A percentile compares a stretch with the other conserved stretches of the same genome.
Conservation (phyloP, 2,329 filamentous ascomycete species). For the Fusarium chaquense region DNA sequence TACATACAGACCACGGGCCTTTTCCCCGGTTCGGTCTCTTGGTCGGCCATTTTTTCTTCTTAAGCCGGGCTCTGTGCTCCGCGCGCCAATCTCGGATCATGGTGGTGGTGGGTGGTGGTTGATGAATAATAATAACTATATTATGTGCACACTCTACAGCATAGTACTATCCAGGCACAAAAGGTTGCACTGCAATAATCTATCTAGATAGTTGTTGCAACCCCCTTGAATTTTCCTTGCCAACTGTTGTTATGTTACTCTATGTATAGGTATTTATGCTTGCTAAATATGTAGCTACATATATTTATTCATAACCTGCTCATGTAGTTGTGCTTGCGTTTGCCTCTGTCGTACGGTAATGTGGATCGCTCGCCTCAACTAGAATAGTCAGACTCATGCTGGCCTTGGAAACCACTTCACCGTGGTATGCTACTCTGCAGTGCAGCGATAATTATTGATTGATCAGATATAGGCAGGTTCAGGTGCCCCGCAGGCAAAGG, state of each 20-base stretch:
- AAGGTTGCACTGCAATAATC: background rate
- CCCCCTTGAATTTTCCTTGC: background rate
- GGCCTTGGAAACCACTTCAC: background rate
- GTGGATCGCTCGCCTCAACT: constrained; percentile 1
- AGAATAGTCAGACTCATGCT: constrained; percentile 5
- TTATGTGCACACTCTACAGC: background rate
- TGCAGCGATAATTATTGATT: constrained; percentile 4
- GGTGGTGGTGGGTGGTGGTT: constrained; percentile 2
- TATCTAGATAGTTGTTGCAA: background rate
- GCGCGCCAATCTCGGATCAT: constrained; percentile 34
- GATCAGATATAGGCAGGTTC: constrained; percentile 5
- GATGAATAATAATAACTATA: constrained; percentile 11
- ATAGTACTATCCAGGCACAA: background rate
- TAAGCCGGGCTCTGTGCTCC: constrained; percentile 32
- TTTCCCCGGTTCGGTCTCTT: constrained; percentile 46
- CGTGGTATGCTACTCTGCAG: constrained; percentile 8
- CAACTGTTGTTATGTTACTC: background rate
- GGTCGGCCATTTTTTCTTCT: constrained; percentile 45
- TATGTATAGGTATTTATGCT: background rate
- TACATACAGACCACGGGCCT: constrained; percentile 24
- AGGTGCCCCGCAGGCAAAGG: constrained; percentile 1
- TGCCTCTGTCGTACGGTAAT: constrained; percentile 3
- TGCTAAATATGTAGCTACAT: background rate
- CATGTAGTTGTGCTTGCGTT: background rate
- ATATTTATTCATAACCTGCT: background rate